Evolutionary conservation across 805 yeast genomes (phyloP).

Genomic region (Hanseniaspora occidentalis): DNA sequence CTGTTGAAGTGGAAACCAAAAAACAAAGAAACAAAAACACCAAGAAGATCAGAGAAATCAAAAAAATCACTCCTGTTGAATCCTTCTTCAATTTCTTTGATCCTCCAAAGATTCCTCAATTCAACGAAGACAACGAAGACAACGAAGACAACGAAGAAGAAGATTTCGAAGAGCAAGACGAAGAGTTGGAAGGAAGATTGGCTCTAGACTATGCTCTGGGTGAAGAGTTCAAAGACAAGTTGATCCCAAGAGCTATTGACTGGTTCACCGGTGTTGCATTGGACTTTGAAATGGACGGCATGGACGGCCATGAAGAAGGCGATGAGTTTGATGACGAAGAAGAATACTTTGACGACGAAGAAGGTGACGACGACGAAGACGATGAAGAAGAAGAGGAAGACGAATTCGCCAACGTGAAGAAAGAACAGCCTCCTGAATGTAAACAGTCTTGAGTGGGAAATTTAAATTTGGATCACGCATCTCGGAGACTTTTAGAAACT

Average conservation of each 20-base stretch:
- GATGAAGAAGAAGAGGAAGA: constrained; percentile 29
- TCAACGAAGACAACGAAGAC: constrained; percentile 13
- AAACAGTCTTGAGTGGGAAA: constrained; percentile 41
- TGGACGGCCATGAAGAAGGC: constrained; percentile 49
- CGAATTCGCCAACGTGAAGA: constrained; percentile 23
- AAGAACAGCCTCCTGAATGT: constrained; percentile 66
- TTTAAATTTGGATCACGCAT: no score
- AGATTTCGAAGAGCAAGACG: constrained; percentile 37
- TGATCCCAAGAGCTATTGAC: constrained; percentile 92
- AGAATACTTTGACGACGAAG: constrained; percentile 54
- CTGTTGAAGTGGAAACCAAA: constrained; percentile 80
- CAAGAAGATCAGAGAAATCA: constrained; percentile 91
- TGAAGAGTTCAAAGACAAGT: constrained; percentile 89
- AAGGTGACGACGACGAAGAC: constrained; percentile 27
- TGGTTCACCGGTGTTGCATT: constrained; percentile 98
- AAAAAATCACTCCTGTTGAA: constrained; percentile 86
- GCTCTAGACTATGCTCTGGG: constrained; percentile 93
- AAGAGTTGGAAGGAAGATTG: constrained; percentile 64
- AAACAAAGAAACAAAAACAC: constrained; percentile 96
- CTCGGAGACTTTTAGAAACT: no score
- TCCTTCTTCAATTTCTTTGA: constrained; percentile 93
- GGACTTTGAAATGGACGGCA: constrained; percentile 53
- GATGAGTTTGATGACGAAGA: constrained; percentile 51
- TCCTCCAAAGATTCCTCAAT: constrained; percentile 69
- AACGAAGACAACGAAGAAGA: constrained; percentile 35